phyloP scores from a whole-genome alignment of 257 asterid species.

The Catharanthus roseus region DNA sequence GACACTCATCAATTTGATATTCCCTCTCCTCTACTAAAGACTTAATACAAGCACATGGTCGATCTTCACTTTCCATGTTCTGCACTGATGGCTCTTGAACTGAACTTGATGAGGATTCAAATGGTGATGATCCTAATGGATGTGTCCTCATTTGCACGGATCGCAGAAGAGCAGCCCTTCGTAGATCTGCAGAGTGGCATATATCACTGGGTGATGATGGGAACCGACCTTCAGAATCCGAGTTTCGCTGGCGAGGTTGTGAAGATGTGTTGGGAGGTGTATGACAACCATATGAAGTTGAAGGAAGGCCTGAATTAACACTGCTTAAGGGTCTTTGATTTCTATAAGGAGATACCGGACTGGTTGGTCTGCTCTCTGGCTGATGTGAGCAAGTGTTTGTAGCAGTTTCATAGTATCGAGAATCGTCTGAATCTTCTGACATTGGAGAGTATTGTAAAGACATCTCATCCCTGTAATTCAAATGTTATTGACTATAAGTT shows the following conservation, averaged over 20 bases:
- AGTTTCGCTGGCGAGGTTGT: conserved; percentile 74
- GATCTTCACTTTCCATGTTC: conserved; percentile 55
- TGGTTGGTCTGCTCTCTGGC: conserved; percentile 77
- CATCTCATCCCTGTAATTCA: conserved; percentile 69
- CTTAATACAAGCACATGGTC: conserved; percentile 52
- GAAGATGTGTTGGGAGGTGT: conserved; percentile 38
- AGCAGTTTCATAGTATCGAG: conserved; percentile 56
- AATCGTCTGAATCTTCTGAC: conserved; percentile 97
- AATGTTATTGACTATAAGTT: neutral
- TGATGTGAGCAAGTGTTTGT: conserved; percentile 53
- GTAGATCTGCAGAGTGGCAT: conserved; percentile 90
- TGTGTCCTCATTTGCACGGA: conserved; percentile 94
- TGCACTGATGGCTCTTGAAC: conserved; percentile 44
- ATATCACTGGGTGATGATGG: conserved; percentile 98
- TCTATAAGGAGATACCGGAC: conserved; percentile 88
- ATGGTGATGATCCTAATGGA: conserved; percentile 45
- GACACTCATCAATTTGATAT: conserved; percentile 45
- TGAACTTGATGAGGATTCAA: conserved; percentile 41
- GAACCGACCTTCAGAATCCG: conserved; percentile 87
- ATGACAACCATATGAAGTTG: conserved; percentile 37
- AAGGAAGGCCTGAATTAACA: conserved; percentile 34
- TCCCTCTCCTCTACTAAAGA: conserved; percentile 45
- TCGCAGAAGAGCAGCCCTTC: conserved; percentile 84
- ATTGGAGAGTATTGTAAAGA: conserved; percentile 81
- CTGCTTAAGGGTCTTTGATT: conserved; percentile 56